Conservation (phyloP, 805 yeast species). For the Metschnikowia vanudenii region DNA sequence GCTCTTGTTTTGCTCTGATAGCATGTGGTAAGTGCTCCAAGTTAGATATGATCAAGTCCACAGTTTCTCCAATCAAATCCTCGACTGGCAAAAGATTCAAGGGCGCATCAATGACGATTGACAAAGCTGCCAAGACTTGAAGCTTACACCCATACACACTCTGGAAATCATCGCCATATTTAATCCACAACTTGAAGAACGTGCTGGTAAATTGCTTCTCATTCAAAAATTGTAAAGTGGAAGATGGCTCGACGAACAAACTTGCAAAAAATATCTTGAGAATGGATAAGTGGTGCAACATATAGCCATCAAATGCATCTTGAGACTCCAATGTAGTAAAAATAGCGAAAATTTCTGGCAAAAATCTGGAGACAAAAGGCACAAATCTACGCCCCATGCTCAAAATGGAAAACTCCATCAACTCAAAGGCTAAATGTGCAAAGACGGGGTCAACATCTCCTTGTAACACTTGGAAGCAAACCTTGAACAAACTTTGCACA, state of each 20-base stretch:
- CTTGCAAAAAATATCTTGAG: slow-evolving; percentile 44
- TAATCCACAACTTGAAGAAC: slow-evolving; percentile 49
- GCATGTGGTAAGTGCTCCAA: slow-evolving; percentile 49
- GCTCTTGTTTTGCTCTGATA: slow-evolving; percentile 45
- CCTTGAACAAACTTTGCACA: slow-evolving; percentile 37
- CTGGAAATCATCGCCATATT: slow-evolving; percentile 44
- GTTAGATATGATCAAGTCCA: slow-evolving; percentile 40
- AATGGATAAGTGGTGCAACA: slow-evolving; percentile 43
- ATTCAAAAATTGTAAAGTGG: slow-evolving; percentile 36
- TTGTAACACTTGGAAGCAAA: slow-evolving; percentile 36
- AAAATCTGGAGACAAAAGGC: slow-evolving; percentile 32
- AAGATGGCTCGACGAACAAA: slow-evolving; percentile 38
- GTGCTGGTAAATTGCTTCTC: slow-evolving; percentile 37
- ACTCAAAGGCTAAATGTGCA: slow-evolving; percentile 39
- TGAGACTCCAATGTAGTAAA: slow-evolving; percentile 34
- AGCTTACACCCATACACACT: slow-evolving; percentile 57
- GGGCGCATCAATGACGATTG: slow-evolving; percentile 36
- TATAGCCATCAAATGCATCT: slow-evolving; percentile 44
- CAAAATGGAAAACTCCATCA: slow-evolving; percentile 35
- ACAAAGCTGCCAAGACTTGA: slow-evolving; percentile 47
- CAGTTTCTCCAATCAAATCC: slow-evolving; percentile 37
- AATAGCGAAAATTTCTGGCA: slow-evolving; percentile 36
- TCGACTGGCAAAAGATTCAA: slow-evolving; percentile 29
- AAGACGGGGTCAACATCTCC: slow-evolving; percentile 41
- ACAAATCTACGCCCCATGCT: slow-evolving; percentile 32